These are phyloP conservation scores for Eucalyptus marginata DNA, from an alignment of 345 rosid species.

Conservation along the genomic window DNA sequence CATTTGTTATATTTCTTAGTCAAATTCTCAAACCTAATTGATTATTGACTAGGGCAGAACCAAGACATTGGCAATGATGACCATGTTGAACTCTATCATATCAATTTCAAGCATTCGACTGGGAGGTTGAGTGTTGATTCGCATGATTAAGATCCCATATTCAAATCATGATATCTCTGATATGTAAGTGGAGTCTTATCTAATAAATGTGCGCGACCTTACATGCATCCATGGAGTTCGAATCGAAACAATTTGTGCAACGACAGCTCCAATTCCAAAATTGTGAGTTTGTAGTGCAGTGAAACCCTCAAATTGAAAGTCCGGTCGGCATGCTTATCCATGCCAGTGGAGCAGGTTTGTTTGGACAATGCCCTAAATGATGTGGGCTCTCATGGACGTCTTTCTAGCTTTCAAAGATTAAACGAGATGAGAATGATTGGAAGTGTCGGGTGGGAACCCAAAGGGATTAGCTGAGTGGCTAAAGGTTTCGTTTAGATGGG, in stretches of 20 bases:
- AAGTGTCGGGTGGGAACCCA: background rate
- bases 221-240: background rate
- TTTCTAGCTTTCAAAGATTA: background rate
- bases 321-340: background rate
- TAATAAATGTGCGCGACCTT: background rate
- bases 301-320: background rate
- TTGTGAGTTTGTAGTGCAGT: background rate
- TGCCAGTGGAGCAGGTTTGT: background rate
- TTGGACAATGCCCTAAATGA: background rate
- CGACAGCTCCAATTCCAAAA: background rate
- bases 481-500: background rate
- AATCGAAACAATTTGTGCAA: background rate
- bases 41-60: background rate
- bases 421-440: background rate
- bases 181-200: background rate
- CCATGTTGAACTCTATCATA: background rate
- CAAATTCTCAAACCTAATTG: background rate
- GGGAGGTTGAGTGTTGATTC: background rate
- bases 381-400: background rate
- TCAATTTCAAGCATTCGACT: background rate
- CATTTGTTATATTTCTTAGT: background rate
- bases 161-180: background rate
- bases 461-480: background rate
- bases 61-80: background rate
- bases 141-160: background rate